Conservation (phyloP, 2,329 filamentous ascomycete species). For the Seiridium cupressi region DNA sequence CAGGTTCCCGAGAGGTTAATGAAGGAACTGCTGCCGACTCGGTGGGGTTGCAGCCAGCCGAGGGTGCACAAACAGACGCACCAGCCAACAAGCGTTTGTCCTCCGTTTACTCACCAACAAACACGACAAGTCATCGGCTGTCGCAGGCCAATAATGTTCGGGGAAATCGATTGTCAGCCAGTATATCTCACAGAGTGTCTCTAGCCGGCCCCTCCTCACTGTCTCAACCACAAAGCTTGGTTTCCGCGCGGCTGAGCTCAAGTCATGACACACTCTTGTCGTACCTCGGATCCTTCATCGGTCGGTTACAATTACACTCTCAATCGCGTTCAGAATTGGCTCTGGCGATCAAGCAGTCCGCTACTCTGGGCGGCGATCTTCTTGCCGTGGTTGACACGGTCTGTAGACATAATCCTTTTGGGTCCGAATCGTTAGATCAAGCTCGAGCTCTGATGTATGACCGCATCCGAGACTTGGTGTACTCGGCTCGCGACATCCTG, state of each 20-base stretch:
- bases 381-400: slow-evolving; percentile 79
- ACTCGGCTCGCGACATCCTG: slow-evolving; percentile 78
- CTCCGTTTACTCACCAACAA: slow-evolving; percentile 35
- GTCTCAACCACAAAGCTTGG: slow-evolving; percentile 67
- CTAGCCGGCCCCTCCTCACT: slow-evolving; percentile 66
- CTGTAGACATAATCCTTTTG: slow-evolving; percentile 71
- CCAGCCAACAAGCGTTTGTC: slow-evolving; percentile 47
- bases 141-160: slow-evolving; percentile 36
- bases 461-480: slow-evolving; percentile 76
- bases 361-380: slow-evolving; percentile 76
- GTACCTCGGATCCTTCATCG: slow-evolving; percentile 89
- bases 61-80: slow-evolving; percentile 33
- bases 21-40: slow-evolving; percentile 31
- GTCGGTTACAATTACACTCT: slow-evolving; percentile 85
- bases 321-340: slow-evolving; percentile 83
- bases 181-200: slow-evolving; percentile 72
- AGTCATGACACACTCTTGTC: slow-evolving; percentile 89
- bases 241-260: slow-evolving; percentile 76
- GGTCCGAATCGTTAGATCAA: slow-evolving; percentile 63
- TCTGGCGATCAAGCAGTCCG: slow-evolving; percentile 78
- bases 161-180: slow-evolving; percentile 48
- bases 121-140: slow-evolving; percentile 26
- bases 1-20: slow-evolving; percentile 36
- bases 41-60: slow-evolving; percentile 32
- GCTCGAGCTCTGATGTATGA: slow-evolving; percentile 76